Conservation (phyloP, 23 red algal genomes). For the Gracilariopsis chorda region DNA sequence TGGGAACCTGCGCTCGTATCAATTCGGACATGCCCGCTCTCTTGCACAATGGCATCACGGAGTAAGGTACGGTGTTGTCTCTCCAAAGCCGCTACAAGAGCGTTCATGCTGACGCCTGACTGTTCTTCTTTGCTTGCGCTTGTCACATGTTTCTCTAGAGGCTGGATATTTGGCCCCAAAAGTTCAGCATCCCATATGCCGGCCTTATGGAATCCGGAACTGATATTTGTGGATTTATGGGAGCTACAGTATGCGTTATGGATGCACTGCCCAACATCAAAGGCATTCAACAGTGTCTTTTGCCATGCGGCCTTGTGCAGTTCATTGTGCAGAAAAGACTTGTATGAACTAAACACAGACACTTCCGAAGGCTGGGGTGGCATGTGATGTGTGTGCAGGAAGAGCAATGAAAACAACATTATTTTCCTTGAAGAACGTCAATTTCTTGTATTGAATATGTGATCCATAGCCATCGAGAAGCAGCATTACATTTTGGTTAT, state of each 20-base stretch:
- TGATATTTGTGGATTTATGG: neutral
- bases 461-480: neutral
- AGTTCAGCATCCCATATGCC: neutral
- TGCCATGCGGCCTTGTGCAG: neutral
- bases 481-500: neutral
- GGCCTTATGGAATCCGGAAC: neutral
- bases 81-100: too few relatives aligned
- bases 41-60: too few relatives aligned
- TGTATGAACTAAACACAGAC: neutral
- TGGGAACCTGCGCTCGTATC: too few relatives aligned
- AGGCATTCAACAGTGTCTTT: neutral
- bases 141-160: too few relatives aligned
- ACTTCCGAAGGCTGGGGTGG: neutral
- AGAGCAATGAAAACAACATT: neutral
- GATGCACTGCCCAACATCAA: neutral
- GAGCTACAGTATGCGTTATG: neutral
- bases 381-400: neutral
- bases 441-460: neutral
- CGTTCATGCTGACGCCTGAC: too few relatives aligned
- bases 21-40: too few relatives aligned
- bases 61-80: too few relatives aligned
- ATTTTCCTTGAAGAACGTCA: neutral
- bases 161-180: too few relatives aligned
- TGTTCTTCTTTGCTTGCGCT: too few relatives aligned
- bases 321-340: neutral